Base-by-base conservation (phyloP, 192 early-diverging fungal species). In the Podila epigama region DNA sequence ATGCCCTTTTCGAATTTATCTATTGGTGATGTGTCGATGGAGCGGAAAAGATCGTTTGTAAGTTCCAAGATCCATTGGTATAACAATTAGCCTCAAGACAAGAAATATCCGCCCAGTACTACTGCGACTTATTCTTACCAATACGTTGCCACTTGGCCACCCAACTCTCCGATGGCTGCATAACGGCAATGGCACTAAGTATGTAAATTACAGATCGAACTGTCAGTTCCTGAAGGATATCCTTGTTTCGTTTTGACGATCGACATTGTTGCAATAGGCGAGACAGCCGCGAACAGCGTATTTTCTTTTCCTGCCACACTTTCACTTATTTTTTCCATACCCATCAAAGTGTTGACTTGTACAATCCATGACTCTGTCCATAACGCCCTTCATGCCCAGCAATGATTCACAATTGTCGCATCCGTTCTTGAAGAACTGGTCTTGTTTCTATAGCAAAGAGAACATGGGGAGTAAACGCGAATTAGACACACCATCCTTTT, bases 391-490 rank as follows among this genome's bases (percentile, higher is more conserved):
- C 86, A 93, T 86, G 33, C 79, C 84, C 59, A 95, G 68, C n/a
- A 90, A 82, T 3, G 84, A 81, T 77, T 95, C 92, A 75, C 93
- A 95, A 64, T 95, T 95, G 27, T 93, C 92, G 71, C 93, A 95
- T 22, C 93, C 93, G 36, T 58, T 59, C 37, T 85, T 81, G 58
- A 88, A 77, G 69, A 95, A 95, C 51, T 86, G 89, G 9, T 87
- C 83, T 58, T 85, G 83, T 75, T 90, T 92, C 84, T 93, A 33
- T 16, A 27, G 11, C 37, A 20, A 48, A 36, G 28, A 56, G 9
- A 50, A 34, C 42, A 41, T 37, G 25, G 50, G n/a, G 34, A 53
- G 22, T 20, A 29, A 10, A 13, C 32, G 0, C 9, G 62, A 29
- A n/a, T 15, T 35, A 35, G 27, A 31, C 27, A 22, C 35, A 22